Evolutionary conservation across 73 alveolate genomes (phyloP).

Genomic region (Paramecium sonneborni): DNA sequence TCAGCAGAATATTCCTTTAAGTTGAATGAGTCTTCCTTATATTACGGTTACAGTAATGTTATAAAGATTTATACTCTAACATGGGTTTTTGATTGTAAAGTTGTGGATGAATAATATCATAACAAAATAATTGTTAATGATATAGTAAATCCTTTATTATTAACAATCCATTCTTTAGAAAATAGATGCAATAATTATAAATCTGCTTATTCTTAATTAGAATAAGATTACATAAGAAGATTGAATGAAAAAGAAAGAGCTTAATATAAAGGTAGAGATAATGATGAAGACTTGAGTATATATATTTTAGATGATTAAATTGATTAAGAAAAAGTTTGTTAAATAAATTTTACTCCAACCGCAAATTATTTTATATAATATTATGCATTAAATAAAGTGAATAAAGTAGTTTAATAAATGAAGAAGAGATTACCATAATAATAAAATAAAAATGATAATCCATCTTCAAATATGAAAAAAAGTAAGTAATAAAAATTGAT

Average conservation of each 20-base stretch:
- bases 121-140: background rate
- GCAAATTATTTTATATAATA: constrained; percentile 14
- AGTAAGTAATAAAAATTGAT: background rate
- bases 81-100: background rate
- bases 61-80: background rate
- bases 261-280: background rate
- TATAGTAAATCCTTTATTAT: background rate
- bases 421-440: background rate
- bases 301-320: background rate
- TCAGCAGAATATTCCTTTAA: background rate
- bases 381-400: constrained; percentile 3
- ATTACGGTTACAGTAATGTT: background rate
- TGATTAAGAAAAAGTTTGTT: background rate
- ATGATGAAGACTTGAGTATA: background rate
- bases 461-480: background rate
- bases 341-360: background rate
- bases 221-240: constrained; percentile 1
- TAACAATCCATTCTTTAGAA: background rate
- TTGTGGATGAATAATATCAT: background rate
- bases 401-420: background rate
- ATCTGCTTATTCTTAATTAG: background rate
- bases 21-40: background rate
- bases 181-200: constrained; percentile 13
- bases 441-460: background rate
- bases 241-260: constrained; percentile 30